Base-by-base conservation (phyloP, 768 basidiomycete genomes). In the Mycena crocata region DNA sequence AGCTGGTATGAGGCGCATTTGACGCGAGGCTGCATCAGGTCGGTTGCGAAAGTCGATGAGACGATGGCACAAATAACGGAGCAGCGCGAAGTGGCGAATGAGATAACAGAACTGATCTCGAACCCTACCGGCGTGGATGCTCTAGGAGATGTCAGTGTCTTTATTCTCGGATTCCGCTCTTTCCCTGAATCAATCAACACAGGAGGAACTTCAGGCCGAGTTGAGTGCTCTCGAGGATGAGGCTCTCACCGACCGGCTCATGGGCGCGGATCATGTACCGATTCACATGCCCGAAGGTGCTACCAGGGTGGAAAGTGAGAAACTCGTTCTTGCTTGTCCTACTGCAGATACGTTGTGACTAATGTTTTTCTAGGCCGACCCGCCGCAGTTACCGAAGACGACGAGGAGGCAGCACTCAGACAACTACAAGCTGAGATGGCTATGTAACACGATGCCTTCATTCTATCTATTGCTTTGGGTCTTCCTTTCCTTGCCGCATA, bases 41-140 rank as follows among this genome's bases (percentile, higher is more conserved):
- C 87, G 57, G 87, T 96, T 70, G 90, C 92, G 71, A 93, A 93
- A 78, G 96, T 99, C 62, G 98, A 98, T 73, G 81, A 86, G 31
- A 93, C 92, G 28, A 98, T 99, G 93, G 84, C 89, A 64, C 83
- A 85, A 56, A 93, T 99, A 71, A 87, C 90, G 50, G 96, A 97
- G 72, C 96, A 98, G 80, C 90, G 94, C 76, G 94, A 95, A 57
- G 84, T 97, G 68, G 95, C 96, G 57, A 91, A 92, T 75, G 98
- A 99, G 83, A 93, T 99, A 68, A 91, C 92, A 57, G 92, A 94
- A 15, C 88, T 92, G 57, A 94, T 99, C 73, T 92, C 94, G 48
- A 89, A 87, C 73, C 92, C 93, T 28, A 72, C 84, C 32, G 83
- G 84, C 58, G 81, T 83, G 52, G 87, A 87, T 37, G 81, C 84